Base-by-base conservation (phyloP, 2,329 filamentous ascomycete species). In the Diaporthe batatas region DNA sequence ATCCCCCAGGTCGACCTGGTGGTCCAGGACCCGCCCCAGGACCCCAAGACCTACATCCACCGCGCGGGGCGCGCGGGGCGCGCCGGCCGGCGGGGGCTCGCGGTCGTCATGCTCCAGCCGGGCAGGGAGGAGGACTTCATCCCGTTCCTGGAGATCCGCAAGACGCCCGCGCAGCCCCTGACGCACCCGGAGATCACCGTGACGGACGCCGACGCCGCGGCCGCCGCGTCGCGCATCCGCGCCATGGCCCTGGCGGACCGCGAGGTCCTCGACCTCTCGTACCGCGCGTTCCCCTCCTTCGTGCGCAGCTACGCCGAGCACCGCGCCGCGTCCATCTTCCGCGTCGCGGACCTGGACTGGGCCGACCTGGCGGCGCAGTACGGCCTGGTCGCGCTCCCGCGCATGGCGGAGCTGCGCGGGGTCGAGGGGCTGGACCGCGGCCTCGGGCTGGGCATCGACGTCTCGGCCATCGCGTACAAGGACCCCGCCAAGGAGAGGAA, bases 11-110 rank as follows among this genome's bases (percentile, higher is more conserved):
- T 98, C 55, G 96, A 98, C 79, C 87, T 98, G 0, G 95, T 98
- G 4, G 89, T 98, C 2, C 96, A 98, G 80, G 95, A 98, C 79
- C 93, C 78, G 83, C 94, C 79, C 1, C 94, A 92, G 53, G 95
- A 98, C 78, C 94, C 95, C 0, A 98, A 98, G 81, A 95, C 93
- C 14, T 98, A 98, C 79, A 94, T 99, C 74, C 96, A 99, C 82
- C 92, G 96, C 6, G 93, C 96, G 36, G 96, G 96, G 1, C 89
- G 96, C 75, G 94, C 96, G 0, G 96, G 96, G 0, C 89, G 96
- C 29, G 98, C 98, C 80, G 95, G 95, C 0, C 89, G 96, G 75
- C 91, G 92, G 74, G 96, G 96, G 0, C 84, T 98, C 25, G 94
- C 95, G 18, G 90, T 98, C 1, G 91, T 97, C 0, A 92, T 99